These are phyloP conservation scores for Coemansia sp. DNA, from an alignment of 192 early-diverging fungal species.

Conservation along the genomic window DNA sequence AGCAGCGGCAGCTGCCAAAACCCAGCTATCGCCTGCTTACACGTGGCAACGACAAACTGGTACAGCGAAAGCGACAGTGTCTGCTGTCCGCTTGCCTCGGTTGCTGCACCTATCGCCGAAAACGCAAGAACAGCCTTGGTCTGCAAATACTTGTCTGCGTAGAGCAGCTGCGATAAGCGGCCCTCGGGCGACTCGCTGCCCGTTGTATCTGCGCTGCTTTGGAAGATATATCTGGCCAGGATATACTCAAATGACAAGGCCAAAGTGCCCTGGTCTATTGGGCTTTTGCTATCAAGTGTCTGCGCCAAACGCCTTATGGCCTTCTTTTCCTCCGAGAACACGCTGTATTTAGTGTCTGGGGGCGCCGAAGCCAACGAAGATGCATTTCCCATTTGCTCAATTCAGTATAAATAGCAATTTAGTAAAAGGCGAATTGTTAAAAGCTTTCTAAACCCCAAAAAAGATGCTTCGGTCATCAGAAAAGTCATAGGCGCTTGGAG, in stretches of 20 bases:
- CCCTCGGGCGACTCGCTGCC: neutral
- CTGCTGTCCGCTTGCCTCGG: neutral
- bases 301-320: neutral
- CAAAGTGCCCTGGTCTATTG: neutral
- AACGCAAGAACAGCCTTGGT: neutral
- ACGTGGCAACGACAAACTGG: neutral
- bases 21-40: neutral
- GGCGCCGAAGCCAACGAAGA: neutral
- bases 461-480: no score
- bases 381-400: neutral
- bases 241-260: neutral
- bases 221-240: neutral
- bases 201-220: neutral
- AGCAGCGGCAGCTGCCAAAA: neutral
- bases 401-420: neutral
- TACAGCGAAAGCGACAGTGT: neutral
- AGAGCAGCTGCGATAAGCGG: neutral
- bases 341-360: neutral
- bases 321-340: neutral
- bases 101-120: neutral
- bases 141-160: neutral
- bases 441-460: no score
- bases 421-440: neutral
- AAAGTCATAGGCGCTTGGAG: no score
- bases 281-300: neutral